Percentiles rank a stretch among this genome's conserved stretches.
phyloP scores from a whole-genome alignment of 83 land plant genomes.

The Diphasiastrum complanatum region DNA sequence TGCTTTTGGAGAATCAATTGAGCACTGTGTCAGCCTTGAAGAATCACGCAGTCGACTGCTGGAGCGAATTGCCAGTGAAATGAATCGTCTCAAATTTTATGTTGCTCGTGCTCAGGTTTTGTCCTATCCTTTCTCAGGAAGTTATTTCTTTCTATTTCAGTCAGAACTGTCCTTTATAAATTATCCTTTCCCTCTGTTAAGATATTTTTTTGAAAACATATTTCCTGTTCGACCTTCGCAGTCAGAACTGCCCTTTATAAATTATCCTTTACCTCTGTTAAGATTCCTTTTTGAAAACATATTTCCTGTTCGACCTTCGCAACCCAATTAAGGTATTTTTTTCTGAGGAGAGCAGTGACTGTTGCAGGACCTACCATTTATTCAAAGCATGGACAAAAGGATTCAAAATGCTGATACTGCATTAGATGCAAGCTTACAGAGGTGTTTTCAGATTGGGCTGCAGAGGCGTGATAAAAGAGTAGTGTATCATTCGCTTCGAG shows the following conservation, averaged over 20 bases:
- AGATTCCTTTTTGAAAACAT: too few species aligned
- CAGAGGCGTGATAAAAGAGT: conserved; percentile 63
- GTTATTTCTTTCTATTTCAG: background rate
- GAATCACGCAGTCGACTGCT: conserved; percentile 90
- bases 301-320: too few species aligned
- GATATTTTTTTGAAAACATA: too few species aligned
- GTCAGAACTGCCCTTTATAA: too few species aligned
- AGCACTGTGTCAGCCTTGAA: conserved; percentile 55
- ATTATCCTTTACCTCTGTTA: too few species aligned
- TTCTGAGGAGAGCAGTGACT: background rate
- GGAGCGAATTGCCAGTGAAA: conserved; percentile 98
- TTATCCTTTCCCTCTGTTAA: too few species aligned
- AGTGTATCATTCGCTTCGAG: conserved; percentile 85
- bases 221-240: too few species aligned
- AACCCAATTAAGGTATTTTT: background rate
- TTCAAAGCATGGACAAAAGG: conserved; percentile 79
- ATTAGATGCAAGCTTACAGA: conserved; percentile 60
- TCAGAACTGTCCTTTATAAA: background rate
- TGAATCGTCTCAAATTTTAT: conserved; percentile 91
- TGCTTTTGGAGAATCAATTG: conserved; percentile 36
- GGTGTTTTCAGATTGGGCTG: conserved; percentile 72
- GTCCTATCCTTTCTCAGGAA: conserved; percentile 3
- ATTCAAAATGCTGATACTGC: conserved; percentile 66
- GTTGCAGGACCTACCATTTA: conserved; percentile 90
- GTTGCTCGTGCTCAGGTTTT: conserved; percentile 81